phyloP scores from a whole-genome alignment of 208 protist species.

The Trypanosoma vivax region DNA sequence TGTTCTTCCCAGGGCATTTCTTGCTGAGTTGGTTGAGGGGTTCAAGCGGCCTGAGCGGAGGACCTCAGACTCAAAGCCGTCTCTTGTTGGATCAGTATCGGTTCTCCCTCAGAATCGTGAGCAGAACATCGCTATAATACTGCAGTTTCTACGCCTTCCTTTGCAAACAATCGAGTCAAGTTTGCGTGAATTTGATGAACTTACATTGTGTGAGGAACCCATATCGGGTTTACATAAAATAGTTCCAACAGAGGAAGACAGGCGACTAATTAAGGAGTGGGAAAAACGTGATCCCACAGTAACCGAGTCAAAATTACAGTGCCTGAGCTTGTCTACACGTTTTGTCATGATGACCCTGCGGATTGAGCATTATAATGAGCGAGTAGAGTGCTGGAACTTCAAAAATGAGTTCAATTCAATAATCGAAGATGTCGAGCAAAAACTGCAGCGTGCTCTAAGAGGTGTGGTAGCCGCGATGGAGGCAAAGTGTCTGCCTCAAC shows the following conservation, averaged over 20 bases:
- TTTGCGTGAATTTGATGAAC: conserved; percentile 65
- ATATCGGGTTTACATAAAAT: conserved; percentile 54
- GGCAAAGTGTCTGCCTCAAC: conserved; percentile 37
- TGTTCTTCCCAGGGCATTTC: conserved; percentile 18
- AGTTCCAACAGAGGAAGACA: conserved; percentile 57
- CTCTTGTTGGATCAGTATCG: conserved; percentile 1
- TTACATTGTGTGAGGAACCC: conserved; percentile 66
- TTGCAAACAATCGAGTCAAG: conserved; percentile 66
- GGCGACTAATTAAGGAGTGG: conserved; percentile 36
- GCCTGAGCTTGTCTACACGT: conserved; percentile 38
- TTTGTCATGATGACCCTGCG: conserved; percentile 74
- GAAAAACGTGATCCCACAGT: conserved; percentile 26
- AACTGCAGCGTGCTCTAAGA: conserved; percentile 29
- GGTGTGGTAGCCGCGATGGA: conserved; percentile 38
- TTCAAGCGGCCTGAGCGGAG: conserved; percentile 25
- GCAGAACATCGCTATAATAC: conserved; percentile 67
- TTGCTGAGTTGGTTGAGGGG: conserved; percentile 19
- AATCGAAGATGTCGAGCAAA: conserved; percentile 49
- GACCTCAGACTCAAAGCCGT: conserved; percentile 13
- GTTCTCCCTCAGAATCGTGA: conserved; percentile 55
- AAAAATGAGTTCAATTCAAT: conserved; percentile 39
- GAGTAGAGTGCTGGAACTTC: conserved; percentile 68
- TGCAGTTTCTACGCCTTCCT: conserved; percentile 71
- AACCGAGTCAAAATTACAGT: conserved; percentile 31
- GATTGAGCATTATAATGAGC: conserved; percentile 62